Evolutionary conservation across 768 basidiomycete genomes (phyloP).

Genomic region (Mycena vulgaris): DNA sequence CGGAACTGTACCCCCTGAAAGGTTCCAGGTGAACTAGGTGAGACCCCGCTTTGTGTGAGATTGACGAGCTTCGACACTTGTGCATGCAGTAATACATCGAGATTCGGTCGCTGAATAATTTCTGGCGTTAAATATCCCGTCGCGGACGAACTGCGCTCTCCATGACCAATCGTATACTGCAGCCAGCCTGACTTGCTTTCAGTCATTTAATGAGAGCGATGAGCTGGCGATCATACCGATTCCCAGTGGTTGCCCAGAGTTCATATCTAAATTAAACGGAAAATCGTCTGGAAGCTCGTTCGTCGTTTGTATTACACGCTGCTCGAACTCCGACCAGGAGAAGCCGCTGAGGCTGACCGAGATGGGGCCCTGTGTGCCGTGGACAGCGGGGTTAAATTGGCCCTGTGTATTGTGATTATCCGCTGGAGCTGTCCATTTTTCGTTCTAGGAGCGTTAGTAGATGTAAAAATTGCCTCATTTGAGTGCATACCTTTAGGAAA

Average conservation of each 20-base stretch:
- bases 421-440: slow-evolving; percentile 43
- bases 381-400: too few relatives aligned
- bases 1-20: too few relatives aligned
- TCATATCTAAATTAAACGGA: slow-evolving; percentile 50
- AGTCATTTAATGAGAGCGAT: slow-evolving; percentile 31
- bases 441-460: slow-evolving; percentile 42
- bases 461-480: background rate
- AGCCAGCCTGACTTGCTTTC: slow-evolving; percentile 38
- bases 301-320: too few relatives aligned
- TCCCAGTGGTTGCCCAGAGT: slow-evolving; percentile 49
- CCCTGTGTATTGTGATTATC: too few relatives aligned
- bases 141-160: slow-evolving; percentile 39
- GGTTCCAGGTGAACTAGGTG: too few relatives aligned
- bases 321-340: too few relatives aligned
- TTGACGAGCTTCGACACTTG: too few relatives aligned
- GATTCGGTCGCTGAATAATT: slow-evolving; percentile 38
- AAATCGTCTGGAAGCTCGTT: too few relatives aligned
- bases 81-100: slow-evolving; percentile 40
- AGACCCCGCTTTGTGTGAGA: too few relatives aligned
- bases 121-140: slow-evolving; percentile 27
- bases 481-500: slow-evolving; percentile 40
- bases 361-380: too few relatives aligned
- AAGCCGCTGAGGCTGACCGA: too few relatives aligned
- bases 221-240: slow-evolving; percentile 46
- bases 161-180: slow-evolving; percentile 39